Conservation (phyloP, 2,329 filamentous ascomycete species). For the Claviceps quebecensis region DNA sequence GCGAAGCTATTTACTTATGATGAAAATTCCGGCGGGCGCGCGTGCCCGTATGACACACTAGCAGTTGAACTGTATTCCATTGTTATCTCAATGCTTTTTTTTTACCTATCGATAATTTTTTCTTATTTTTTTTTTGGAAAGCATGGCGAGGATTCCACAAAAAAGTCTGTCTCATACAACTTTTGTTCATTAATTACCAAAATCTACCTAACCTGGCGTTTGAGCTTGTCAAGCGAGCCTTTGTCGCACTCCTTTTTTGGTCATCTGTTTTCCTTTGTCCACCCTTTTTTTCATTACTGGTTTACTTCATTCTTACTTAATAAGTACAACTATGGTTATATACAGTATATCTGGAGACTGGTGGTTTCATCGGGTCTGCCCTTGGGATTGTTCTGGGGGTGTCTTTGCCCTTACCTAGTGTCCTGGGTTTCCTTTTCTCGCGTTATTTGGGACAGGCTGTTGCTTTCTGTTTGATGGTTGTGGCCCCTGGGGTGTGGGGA, state of each 20-base stretch:
- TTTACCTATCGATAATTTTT: slow-evolving; percentile 2
- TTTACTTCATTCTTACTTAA: neutral
- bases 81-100: neutral
- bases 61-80: no score
- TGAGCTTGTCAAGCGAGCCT: slow-evolving; percentile 7
- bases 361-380: no score
- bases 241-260: neutral
- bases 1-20: no score
- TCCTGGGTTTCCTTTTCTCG: no score
- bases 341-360: neutral
- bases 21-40: no score
- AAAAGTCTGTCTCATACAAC: slow-evolving; percentile 8
- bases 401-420: no score
- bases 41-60: no score
- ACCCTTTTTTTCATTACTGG: neutral
- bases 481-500: no score
- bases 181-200: neutral
- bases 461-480: no score
- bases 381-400: no score
- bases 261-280: neutral
- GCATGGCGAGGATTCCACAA: slow-evolving; percentile 19
- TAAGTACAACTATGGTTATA: neutral
- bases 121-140: slow-evolving; percentile 17
- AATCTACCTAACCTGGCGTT: slow-evolving; percentile 11
- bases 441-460: no score